Evolutionary conservation across 2,329 filamentous ascomycete species (phyloP), one percentile per base, ranked within the genome.

Genomic region (Aspergillus sp.): DNA sequence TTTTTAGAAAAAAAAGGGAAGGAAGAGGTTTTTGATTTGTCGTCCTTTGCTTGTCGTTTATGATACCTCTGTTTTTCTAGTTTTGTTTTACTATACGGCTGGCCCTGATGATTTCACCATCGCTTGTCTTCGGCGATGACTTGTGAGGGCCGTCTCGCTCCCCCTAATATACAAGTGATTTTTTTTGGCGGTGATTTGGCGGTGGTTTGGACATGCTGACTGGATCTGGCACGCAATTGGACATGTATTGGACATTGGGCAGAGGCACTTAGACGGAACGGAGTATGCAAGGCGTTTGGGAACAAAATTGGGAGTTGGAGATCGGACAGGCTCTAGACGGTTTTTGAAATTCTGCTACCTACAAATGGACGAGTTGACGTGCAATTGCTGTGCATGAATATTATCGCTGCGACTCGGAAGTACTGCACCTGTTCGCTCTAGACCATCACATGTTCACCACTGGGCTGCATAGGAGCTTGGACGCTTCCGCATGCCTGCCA

Each of bases 261-360:
- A 36, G 4, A 32, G 18, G 18, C 17, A 32, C 15, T 18, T 49
- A 41, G 54, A 44, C 20, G 48, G 50, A 41, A 18, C 22, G 22
- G 47, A 38, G 45, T 34, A 36, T 56, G 42, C 45, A 59, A 51
- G 57, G 57, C 32, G 54, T 56, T 54, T 54, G 45, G 50, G 24
- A 24, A 30, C 26, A 30, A 30, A 55, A 55, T 42, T 42, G 22
- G 53, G 53, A 50, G 53, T 53, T 41, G 22, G 45, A 55, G 38
- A 55, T 26, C 24, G 41, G 32, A 5, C 17, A 22, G 26, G 26
- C 13, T 53, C 42, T 48, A 53, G 43, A 52, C 22, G 36, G 41
- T 26, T 47, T 47, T 45, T 48, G 55, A 22, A 43, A 51, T 44
- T 30, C 42, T 26, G 24, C 17, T 18, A 20, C 43, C 7, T 51